A percentile compares a stretch with the other conserved stretches of the same genome.
These are phyloP conservation scores for Leptomonas pyrrhocoris DNA, from an alignment of 208 protist genomes.

Conservation along the genomic window DNA sequence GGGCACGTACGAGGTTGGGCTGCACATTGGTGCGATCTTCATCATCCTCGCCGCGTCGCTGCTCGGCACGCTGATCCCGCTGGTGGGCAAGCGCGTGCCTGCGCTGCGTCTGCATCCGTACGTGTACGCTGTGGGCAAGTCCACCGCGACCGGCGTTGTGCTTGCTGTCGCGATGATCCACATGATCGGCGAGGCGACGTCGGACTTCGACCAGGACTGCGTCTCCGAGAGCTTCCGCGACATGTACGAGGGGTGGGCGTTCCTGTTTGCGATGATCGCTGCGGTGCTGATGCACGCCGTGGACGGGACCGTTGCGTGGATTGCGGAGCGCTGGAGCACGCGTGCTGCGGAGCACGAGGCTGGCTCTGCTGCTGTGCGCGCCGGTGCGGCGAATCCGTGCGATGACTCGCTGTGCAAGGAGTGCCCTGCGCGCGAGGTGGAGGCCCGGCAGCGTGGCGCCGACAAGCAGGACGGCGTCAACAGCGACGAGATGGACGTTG, in stretches of 20 bases:
- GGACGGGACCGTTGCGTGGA: conserved; percentile 37
- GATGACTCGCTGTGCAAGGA: conserved; percentile 11
- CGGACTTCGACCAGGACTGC: conserved; percentile 32
- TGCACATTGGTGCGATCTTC: conserved; percentile 72
- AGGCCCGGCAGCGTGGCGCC: neutral
- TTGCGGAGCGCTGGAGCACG: conserved; percentile 21
- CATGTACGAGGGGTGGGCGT: conserved; percentile 53
- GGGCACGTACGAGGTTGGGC: conserved; percentile 43
- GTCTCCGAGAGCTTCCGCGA: conserved; percentile 42
- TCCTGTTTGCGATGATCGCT: conserved; percentile 55
- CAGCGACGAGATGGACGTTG: neutral
- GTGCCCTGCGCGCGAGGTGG: conserved; percentile 7
- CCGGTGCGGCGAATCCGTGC: neutral
- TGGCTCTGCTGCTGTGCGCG: neutral
- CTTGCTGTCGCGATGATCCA: conserved; percentile 56
- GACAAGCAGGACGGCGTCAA: neutral
- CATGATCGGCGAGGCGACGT: conserved; percentile 40
- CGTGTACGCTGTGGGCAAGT: conserved; percentile 60
- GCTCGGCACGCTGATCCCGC: conserved; percentile 52
- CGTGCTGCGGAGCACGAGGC: too few relatives aligned
- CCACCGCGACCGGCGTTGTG: conserved; percentile 58
- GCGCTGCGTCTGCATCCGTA: conserved; percentile 38
- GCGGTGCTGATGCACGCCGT: conserved; percentile 64
- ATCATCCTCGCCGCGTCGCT: conserved; percentile 57
- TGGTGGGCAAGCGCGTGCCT: conserved; percentile 51